Conservation (phyloP, 768 basidiomycete genomes). For the Phylloporus arenicola region DNA sequence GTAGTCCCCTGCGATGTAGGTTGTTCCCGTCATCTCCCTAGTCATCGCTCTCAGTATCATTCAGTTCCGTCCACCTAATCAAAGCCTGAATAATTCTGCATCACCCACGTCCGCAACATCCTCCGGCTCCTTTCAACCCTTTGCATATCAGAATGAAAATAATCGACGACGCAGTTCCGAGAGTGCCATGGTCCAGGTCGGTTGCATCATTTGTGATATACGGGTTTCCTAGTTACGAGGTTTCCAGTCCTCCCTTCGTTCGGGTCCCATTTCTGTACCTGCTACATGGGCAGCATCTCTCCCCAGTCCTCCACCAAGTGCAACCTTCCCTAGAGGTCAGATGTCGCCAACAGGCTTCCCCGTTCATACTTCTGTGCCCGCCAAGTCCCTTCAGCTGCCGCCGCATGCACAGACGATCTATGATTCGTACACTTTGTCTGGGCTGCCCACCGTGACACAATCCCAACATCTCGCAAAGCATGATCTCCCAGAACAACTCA, state of each 20-base stretch:
- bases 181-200: slow-evolving; percentile 13
- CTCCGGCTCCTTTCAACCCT: slow-evolving; percentile 1
- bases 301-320: slow-evolving; percentile 19
- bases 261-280: slow-evolving; percentile 6
- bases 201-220: background rate
- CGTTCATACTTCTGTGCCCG: slow-evolving; percentile 5
- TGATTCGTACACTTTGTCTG: slow-evolving; percentile 5
- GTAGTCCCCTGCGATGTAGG: slow-evolving; percentile 10
- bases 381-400: slow-evolving; percentile 6
- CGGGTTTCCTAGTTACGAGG: background rate
- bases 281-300: slow-evolving; percentile 16
- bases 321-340: slow-evolving; percentile 4
- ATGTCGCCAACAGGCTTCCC: slow-evolving; percentile 8
- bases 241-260: slow-evolving; percentile 10
- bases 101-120: slow-evolving; percentile 4
- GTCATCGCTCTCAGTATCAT: background rate
- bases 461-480: slow-evolving; percentile 1
- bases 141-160: slow-evolving; percentile 3
- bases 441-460: slow-evolving; percentile 1
- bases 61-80: slow-evolving; percentile 3
- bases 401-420: background rate
- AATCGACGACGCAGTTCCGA: slow-evolving; percentile 17
- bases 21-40: background rate
- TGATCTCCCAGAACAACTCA: slow-evolving; percentile 1
- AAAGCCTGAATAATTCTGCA: slow-evolving; percentile 3